Conservation (phyloP, 2,329 filamentous ascomycete species). For the Erysiphe neolycopersici region DNA sequence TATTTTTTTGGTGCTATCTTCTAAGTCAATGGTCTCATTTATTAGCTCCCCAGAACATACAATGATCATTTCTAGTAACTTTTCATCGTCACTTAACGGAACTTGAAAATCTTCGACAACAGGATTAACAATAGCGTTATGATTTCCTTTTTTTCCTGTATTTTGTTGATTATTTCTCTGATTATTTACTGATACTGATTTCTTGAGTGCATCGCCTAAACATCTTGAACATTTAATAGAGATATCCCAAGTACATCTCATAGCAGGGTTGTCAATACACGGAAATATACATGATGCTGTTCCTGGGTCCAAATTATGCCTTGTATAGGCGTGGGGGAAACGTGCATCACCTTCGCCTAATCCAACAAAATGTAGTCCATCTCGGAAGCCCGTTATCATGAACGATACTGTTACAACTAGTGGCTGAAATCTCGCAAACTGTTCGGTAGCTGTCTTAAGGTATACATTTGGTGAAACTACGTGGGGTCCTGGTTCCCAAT, state of each 20-base stretch:
- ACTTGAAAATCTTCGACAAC: constrained; percentile 13
- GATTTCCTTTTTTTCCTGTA: constrained; percentile 16
- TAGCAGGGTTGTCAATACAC: constrained; percentile 64
- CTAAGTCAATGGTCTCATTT: constrained; percentile 53
- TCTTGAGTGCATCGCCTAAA: constrained; percentile 43
- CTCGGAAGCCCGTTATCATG: constrained; percentile 43
- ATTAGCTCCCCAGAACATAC: constrained; percentile 75
- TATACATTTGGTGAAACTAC: constrained; percentile 12
- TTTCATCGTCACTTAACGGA: constrained; percentile 45
- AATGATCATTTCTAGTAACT: constrained; percentile 65
- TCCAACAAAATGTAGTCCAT: constrained; percentile 80
- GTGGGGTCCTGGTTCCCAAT: constrained; percentile 14
- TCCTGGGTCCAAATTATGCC: constrained; percentile 52
- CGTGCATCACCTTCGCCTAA: constrained; percentile 52
- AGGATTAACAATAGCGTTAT: constrained; percentile 1
- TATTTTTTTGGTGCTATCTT: constrained; percentile 60
- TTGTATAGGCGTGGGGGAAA: constrained; percentile 81
- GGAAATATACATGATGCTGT: constrained; percentile 72
- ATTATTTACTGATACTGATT: constrained; percentile 19
- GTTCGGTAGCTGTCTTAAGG: constrained; percentile 14
- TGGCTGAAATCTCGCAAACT: constrained; percentile 24
- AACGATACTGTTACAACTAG: constrained; percentile 51
- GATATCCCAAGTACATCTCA: constrained; percentile 66
- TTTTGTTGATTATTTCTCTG: constrained; percentile 12
- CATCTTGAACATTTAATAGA: constrained; percentile 69